Percentiles rank a stretch among this genome's conserved stretches.
These are phyloP conservation scores for Eleusine coracana DNA, from an alignment of 176 grass and related monocot genomes.

Conservation along the genomic window DNA sequence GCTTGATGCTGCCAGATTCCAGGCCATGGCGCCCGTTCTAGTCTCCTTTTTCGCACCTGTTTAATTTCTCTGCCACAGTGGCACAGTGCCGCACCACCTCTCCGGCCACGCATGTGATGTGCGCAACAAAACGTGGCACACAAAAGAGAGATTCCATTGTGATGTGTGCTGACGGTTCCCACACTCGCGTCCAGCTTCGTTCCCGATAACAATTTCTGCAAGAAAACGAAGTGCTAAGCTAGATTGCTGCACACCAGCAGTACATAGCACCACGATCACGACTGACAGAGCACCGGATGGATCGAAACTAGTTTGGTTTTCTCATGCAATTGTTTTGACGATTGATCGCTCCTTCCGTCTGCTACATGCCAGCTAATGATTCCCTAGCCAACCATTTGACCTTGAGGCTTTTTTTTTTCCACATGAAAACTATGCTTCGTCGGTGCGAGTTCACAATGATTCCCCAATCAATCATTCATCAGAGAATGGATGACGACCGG, in stretches of 20 bases:
- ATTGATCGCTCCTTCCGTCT: too few species aligned
- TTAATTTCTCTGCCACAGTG: not conserved
- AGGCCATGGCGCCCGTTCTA: not conserved
- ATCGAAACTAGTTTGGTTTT: not conserved
- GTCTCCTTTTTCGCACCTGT: not conserved
- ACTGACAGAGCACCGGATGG: not conserved
- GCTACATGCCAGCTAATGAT: not conserved
- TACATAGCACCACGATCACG: not conserved
- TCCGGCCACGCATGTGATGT: not conserved
- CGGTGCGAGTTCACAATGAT: not conserved
- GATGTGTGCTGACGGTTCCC: too few species aligned
- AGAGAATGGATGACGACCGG: not conserved
- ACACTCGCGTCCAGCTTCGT: too few species aligned
- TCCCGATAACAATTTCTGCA: not conserved
- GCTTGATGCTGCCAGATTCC: not conserved
- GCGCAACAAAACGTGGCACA: not conserved
- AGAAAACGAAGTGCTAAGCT: not conserved
- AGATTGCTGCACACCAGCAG: too few species aligned
- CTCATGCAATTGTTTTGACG: too few species aligned
- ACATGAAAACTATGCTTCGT: not conserved
- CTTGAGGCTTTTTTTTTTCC: not conserved
- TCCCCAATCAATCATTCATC: not conserved
- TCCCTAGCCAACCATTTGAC: not conserved
- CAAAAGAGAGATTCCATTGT: too few species aligned
- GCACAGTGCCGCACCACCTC: too few species aligned